Evolutionary conservation across 352 stramenopile species (phyloP).

Genomic region (Pythium rishiriense): DNA sequence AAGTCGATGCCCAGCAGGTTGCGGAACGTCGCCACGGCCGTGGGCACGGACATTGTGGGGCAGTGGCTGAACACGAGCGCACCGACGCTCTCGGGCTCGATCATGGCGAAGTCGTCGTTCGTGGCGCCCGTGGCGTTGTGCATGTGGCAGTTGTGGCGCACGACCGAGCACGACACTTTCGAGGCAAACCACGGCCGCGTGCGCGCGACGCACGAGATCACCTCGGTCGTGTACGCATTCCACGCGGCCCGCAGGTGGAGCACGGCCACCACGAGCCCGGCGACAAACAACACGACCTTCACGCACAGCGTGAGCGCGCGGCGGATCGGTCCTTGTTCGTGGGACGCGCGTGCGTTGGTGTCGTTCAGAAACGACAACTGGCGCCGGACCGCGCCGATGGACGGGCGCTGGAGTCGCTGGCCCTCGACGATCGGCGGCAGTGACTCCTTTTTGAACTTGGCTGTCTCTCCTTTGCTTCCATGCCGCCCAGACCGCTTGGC

Average conservation of each 20-base stretch:
- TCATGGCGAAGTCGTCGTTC: conserved; percentile 24
- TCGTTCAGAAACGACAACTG: conserved; percentile 12
- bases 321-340: not conserved
- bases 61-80: conserved; percentile 57
- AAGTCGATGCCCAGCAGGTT: conserved; percentile 54
- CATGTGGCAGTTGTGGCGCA: conserved; percentile 26
- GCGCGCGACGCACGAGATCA: conserved; percentile 28
- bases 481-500: not conserved
- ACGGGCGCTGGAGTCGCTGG: not conserved
- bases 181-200: conserved; percentile 43
- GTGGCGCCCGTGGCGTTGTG: conserved; percentile 14
- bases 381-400: not conserved
- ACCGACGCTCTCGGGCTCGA: conserved; percentile 30
- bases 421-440: conserved; percentile 5
- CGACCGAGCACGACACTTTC: conserved; percentile 28
- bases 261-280: conserved; percentile 13
- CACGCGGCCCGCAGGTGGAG: conserved; percentile 21
- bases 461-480: not conserved
- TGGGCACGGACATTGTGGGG: conserved; percentile 34
- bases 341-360: not conserved
- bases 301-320: not conserved
- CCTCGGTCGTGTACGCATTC: not conserved
- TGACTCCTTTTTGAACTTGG: not conserved
- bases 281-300: conserved; percentile 12
- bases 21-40: conserved; percentile 30